A percentile compares a stretch with the other conserved stretches of the same genome.
Conservation (phyloP, 1,284 basidiomycete species). For the Neolentinus lepideus region DNA sequence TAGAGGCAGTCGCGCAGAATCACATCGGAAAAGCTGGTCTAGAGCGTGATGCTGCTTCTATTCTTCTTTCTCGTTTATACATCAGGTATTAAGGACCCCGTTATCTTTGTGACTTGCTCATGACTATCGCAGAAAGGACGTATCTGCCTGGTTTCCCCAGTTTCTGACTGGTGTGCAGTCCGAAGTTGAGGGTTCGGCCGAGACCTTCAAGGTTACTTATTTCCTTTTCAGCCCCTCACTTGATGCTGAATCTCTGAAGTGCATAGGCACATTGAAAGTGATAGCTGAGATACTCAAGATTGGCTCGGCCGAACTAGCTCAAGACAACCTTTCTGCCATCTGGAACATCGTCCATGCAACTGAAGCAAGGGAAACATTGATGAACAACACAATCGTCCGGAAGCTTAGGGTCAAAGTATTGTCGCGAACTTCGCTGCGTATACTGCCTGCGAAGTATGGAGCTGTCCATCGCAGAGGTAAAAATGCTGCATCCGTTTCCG, state of each 20-base stretch:
- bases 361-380: conserved; percentile 30
- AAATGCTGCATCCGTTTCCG: conserved; percentile 4
- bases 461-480: conserved; percentile 34
- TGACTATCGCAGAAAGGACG: conserved; percentile 50
- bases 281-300: conserved; percentile 70
- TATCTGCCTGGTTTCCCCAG: conserved; percentile 32
- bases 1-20: conserved; percentile 56
- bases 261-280: conserved; percentile 67
- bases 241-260: conserved; percentile 27
- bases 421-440: conserved; percentile 53
- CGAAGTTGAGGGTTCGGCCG: conserved; percentile 26
- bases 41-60: conserved; percentile 74
- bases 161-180: conserved; percentile 46
- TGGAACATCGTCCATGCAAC: conserved; percentile 37
- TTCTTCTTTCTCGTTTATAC: conserved; percentile 70
- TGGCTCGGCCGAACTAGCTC: conserved; percentile 49
- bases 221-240: not conserved
- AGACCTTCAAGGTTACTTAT: conserved; percentile 45
- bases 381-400: conserved; percentile 55
- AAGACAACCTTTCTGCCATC: conserved; percentile 33
- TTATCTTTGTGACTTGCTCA: conserved; percentile 4
- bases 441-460: conserved; percentile 44
- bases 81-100: conserved; percentile 49
- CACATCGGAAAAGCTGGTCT: conserved; percentile 68
- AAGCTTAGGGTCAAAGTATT: conserved; percentile 62